Evolutionary conservation across 169 alveolate species (phyloP), one percentile per base, ranked within the genome.

Genomic region (Plasmodium inui): DNA sequence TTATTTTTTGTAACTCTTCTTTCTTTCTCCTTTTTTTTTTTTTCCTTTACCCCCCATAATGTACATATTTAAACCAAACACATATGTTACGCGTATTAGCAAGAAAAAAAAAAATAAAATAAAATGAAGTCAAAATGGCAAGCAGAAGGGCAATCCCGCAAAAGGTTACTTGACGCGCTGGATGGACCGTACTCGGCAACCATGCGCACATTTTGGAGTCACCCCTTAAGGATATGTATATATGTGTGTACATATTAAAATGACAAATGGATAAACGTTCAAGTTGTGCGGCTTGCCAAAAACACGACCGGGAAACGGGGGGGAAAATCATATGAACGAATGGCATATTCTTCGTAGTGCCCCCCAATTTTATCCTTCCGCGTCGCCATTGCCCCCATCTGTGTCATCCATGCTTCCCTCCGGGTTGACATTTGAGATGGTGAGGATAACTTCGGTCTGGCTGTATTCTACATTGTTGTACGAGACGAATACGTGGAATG

Each of bases 401-500:
- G 14, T 28, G 4, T 67, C 22, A 10, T 12, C 9, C n/a, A 14
- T 22, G 8, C 39, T 28, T 14, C 9, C 71, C 17, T 39, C 50
- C 19, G 14, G 32, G 10, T 9, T 41, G 41, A 70, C 71, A 83
- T 83, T 88, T 79, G 89, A 39, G 4, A 88, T 70, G n/a, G 94
- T 88, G 28, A 88, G 72, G 9, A 57, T 22, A 37, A 88, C 72
- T 39, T 88, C 90, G 28, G 37, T 79, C 71, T 79, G 53, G 46
- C 94, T 88, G 55, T 88, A 88, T 67, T 88, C 94, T 2, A 55
- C 41, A 30, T 88, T 88, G 57, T 88, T 88, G 32, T 88, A 88
- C 10, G 94, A 88, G 17, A 85, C 94, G 50, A 79, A 88, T 0
- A 88, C 94, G 72, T 67, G 80, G 37, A 88, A 67, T 6, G 67